phyloP scores from a whole-genome alignment of 2,329 filamentous ascomycete species.

The Massarina eburnea region DNA sequence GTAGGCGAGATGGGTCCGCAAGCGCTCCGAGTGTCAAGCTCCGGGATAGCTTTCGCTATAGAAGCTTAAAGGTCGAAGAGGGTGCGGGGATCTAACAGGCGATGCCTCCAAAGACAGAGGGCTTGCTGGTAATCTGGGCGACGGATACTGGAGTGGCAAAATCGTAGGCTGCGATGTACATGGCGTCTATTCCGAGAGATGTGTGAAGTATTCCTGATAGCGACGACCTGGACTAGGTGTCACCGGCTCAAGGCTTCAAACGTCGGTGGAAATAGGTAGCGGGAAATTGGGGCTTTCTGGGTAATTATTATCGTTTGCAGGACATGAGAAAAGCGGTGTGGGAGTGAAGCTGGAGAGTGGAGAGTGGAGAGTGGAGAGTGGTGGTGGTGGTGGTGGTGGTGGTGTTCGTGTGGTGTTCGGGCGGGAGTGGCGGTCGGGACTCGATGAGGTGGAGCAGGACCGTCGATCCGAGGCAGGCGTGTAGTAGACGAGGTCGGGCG shows the following conservation, averaged over 20 bases:
- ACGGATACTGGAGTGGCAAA: constrained; percentile 46
- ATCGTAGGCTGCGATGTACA: constrained; percentile 34
- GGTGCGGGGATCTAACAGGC: constrained; percentile 41
- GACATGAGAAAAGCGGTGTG: constrained; percentile 16
- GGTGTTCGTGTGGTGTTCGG: constrained; percentile 17
- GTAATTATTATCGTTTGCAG: constrained; percentile 30
- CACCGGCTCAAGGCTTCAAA: constrained; percentile 31
- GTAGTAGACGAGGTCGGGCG: constrained; percentile 5
- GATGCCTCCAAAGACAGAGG: constrained; percentile 41
- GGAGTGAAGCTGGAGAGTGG: constrained; percentile 1
- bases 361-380: constrained; percentile 14
- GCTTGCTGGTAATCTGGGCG: constrained; percentile 48
- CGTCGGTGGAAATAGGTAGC: constrained; percentile 16
- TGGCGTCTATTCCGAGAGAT: constrained; percentile 35
- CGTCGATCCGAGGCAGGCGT: constrained; percentile 19
- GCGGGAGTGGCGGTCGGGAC: constrained; percentile 17
- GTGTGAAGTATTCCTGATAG: constrained; percentile 27
- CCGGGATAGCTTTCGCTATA: constrained; percentile 36
- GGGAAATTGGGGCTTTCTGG: constrained; percentile 18
- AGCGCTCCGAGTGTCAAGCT: constrained; percentile 41
- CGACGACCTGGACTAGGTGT: constrained; percentile 24
- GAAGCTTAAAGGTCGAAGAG: constrained; percentile 38
- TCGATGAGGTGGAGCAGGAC: constrained; percentile 16
- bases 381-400: constrained; percentile 2
- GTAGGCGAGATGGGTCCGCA: constrained; percentile 37